These are phyloP conservation scores for Zizania palustris DNA, from an alignment of 202 grass and related monocot genomes.

Conservation along the genomic window DNA sequence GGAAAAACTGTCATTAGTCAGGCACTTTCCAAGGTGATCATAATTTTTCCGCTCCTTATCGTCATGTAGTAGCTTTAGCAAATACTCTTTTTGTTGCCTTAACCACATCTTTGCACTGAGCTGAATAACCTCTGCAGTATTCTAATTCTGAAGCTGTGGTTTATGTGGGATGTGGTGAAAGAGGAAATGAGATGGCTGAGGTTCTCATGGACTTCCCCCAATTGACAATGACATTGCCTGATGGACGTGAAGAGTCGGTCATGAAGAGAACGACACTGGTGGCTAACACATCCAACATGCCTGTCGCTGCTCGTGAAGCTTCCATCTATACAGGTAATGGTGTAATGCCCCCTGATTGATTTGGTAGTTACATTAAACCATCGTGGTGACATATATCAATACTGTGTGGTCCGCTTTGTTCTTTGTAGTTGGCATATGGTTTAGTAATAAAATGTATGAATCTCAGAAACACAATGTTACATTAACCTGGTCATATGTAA, in stretches of 20 bases:
- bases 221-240: constrained; percentile 83
- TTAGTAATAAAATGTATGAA: neutral
- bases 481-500: neutral
- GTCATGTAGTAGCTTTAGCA: neutral
- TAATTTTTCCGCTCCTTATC: neutral
- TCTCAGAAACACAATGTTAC: neutral
- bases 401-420: neutral
- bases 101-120: constrained; percentile 13
- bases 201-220: constrained; percentile 95
- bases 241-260: constrained; percentile 93
- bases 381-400: neutral
- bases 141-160: constrained; percentile 91
- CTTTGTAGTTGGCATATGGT: constrained; percentile 14
- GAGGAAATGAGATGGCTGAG: constrained; percentile 97
- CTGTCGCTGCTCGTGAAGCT: constrained; percentile 88
- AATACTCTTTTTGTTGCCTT: constrained; percentile 27
- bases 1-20: constrained; percentile 97
- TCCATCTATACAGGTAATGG: constrained; percentile 87
- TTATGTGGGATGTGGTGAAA: constrained; percentile 94
- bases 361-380: neutral
- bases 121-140: constrained; percentile 57
- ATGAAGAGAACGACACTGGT: constrained; percentile 96
- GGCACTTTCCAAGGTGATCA: constrained; percentile 86
- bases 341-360: neutral
- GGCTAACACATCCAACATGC: constrained; percentile 97